These are phyloP conservation scores for Eucommia ulmoides DNA, from an alignment of 257 asterid genomes.

Conservation along the genomic window DNA sequence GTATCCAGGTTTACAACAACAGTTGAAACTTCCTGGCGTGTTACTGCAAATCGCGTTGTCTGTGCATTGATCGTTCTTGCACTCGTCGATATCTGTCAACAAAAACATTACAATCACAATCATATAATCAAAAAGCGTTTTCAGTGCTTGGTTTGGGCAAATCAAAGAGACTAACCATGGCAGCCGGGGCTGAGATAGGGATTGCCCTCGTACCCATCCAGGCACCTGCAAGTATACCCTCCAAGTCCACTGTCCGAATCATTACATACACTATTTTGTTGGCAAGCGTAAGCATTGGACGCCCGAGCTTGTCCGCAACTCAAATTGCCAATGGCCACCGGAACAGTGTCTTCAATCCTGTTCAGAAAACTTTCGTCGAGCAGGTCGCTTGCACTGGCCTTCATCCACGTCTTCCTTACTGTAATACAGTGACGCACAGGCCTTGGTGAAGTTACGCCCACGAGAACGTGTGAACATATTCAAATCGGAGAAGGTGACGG, in stretches of 20 bases:
- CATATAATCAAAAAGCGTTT: too few species aligned
- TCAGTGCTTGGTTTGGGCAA: too few species aligned
- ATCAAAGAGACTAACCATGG: slow-evolving; percentile 10
- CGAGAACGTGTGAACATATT: neutral
- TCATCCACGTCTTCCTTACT: too few species aligned
- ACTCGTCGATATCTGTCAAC: slow-evolving; percentile 33
- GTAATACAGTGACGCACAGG: too few species aligned
- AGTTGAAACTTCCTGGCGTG: slow-evolving; percentile 29
- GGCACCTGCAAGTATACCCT: slow-evolving; percentile 26
- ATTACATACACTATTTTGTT: slow-evolving; percentile 17
- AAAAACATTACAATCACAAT: slow-evolving; percentile 6
- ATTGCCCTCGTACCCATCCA: slow-evolving; percentile 19
- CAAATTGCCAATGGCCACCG: slow-evolving; percentile 17
- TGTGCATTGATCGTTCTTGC: slow-evolving; percentile 14
- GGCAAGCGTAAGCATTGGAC: slow-evolving; percentile 12
- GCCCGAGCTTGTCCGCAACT: slow-evolving; percentile 12
- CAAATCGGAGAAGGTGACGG: neutral
- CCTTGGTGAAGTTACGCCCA: too few species aligned
- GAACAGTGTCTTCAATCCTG: slow-evolving; percentile 12
- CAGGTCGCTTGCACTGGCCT: slow-evolving; percentile 1
- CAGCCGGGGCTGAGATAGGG: slow-evolving; percentile 20
- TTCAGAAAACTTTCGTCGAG: slow-evolving; percentile 4
- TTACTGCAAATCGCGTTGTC: slow-evolving; percentile 29
- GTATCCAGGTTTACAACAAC: slow-evolving; percentile 51
- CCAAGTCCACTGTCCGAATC: slow-evolving; percentile 20